Base-by-base conservation (phyloP, 768 basidiomycete species). In the Collybia mongolica region DNA sequence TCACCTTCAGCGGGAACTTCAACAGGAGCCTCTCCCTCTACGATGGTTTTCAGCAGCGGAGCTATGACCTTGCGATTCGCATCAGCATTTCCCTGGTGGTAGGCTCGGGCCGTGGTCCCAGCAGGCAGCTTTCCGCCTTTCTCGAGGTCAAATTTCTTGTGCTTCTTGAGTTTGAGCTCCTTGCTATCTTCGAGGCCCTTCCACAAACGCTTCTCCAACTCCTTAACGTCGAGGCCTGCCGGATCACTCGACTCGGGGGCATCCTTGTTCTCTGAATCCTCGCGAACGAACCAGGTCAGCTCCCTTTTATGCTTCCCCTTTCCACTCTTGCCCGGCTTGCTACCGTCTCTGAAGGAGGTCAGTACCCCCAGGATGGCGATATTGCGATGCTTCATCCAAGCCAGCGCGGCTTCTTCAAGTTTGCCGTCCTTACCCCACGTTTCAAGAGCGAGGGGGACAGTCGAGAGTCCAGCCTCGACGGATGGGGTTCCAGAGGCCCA, bases 281-380 rank as follows among this genome's bases (percentile, higher is more conserved):
- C 67, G 5, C 80, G 72, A 2, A 90, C 71, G 29, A 90, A 68
- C 78, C 88, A 82, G 48, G 86, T 66, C 67, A 83, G 70, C 70
- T 92, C 86, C 39, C 91, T 71, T 53, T 73, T 77, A 49, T 83
- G 79, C 57, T 89, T 88, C 37, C 75, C 74, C 36, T 73, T 72
- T 9, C 66, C 68, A 19, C 53, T 62, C 45, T 60, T 63, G 19
- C 62, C 59, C 14, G 54, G 44, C 54, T 51, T 54, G 35, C 43
- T 73, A 24, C 63, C 62, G 39, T 70, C 71, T 17, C 70, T 72
- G 72, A 82, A 96, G 0, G 83, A 79, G 5, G 93, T 95, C 38
- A 98, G 75, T 28, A 95, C 78, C 1, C 93, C 95, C 1, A 90
- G 80, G 19, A 91, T 70, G 6, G 80, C 74, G 4, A 98, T 68